A percentile compares a stretch with the other conserved stretches of the same genome.
Conservation (phyloP, 1,284 basidiomycete genomes). For the Moniliella sp. region DNA sequence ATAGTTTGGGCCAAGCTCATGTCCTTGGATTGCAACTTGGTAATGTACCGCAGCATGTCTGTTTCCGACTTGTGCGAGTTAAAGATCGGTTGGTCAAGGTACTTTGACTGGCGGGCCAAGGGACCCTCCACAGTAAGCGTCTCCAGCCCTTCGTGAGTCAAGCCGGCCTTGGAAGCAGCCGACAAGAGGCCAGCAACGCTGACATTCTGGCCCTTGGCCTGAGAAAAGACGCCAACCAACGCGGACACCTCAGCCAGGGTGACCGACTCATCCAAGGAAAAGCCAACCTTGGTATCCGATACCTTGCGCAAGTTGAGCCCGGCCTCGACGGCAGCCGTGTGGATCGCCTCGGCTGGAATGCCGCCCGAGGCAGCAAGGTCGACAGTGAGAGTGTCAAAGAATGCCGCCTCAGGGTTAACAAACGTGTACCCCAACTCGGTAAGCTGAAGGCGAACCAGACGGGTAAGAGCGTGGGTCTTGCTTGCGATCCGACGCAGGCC, state of each 20-base stretch:
- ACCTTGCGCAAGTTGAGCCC: conserved; percentile 67
- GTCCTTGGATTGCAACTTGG: conserved; percentile 79
- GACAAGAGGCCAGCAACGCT: conserved; percentile 13
- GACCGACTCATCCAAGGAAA: conserved; percentile 81
- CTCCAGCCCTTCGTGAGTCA: conserved; percentile 13
- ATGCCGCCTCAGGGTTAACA: conserved; percentile 41
- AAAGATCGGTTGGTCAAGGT: conserved; percentile 71
- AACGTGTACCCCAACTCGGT: conserved; percentile 50
- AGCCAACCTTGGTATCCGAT: conserved; percentile 55
- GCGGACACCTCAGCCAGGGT: conserved; percentile 43
- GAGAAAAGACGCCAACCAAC: conserved; percentile 56
- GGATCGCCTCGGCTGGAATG: conserved; percentile 47
- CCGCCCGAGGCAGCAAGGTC: conserved; percentile 45
- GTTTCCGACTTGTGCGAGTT: conserved; percentile 80
- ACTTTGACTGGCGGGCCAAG: conserved; percentile 51
- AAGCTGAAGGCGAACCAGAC: conserved; percentile 51
- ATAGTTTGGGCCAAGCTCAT: conserved; percentile 82
- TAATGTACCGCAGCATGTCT: conserved; percentile 74
- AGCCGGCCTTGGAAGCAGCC: conserved; percentile 10
- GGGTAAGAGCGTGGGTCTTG: conserved; percentile 72
- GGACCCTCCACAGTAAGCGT: conserved; percentile 11
- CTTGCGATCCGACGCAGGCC: conserved; percentile 66
- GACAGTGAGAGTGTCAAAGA: conserved; percentile 86
- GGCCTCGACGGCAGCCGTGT: conserved; percentile 46
- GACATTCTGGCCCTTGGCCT: conserved; percentile 33